These are phyloP conservation scores for Pseudogymnoascus sp. DNA, from an alignment of 2,329 filamentous ascomycete species.

Conservation along the genomic window DNA sequence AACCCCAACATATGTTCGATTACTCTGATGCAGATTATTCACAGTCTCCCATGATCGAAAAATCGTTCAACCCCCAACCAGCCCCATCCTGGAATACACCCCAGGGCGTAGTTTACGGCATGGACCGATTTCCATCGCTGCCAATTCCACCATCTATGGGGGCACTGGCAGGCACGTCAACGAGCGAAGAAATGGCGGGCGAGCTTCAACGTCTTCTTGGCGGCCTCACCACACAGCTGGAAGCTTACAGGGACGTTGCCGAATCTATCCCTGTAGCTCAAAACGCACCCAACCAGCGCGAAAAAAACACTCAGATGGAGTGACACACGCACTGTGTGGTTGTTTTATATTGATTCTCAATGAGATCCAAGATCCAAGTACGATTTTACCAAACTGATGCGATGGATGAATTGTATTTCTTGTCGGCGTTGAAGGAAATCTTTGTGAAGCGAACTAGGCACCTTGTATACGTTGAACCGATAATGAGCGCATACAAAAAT, in stretches of 20 bases:
- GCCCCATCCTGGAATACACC: conserved; percentile 17
- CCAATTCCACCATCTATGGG: conserved; percentile 21
- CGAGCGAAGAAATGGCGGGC: conserved; percentile 21
- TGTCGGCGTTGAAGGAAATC: background rate
- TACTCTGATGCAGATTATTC: background rate
- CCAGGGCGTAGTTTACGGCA: conserved; percentile 2
- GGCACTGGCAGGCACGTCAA: conserved; percentile 22
- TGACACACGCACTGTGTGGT: background rate
- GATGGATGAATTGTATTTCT: background rate
- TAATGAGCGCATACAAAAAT: background rate
- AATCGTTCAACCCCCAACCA: background rate
- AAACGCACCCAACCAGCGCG: conserved; percentile 1
- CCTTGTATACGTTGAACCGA: background rate
- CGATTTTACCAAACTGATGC: background rate
- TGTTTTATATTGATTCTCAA: conserved; percentile 5
- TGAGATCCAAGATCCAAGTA: background rate
- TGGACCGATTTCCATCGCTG: conserved; percentile 18
- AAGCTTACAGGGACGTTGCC: conserved; percentile 24
- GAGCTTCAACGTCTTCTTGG: conserved; percentile 23
- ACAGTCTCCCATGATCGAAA: conserved; percentile 12
- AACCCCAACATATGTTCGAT: background rate
- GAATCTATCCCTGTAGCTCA: conserved; percentile 11
- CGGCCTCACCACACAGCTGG: conserved; percentile 21
- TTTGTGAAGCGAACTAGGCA: background rate
- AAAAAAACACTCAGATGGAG: background rate